Evolutionary conservation across 1,284 basidiomycete genomes (phyloP), one percentile per base, ranked within the genome.

Genomic region (Irpex sp.): DNA sequence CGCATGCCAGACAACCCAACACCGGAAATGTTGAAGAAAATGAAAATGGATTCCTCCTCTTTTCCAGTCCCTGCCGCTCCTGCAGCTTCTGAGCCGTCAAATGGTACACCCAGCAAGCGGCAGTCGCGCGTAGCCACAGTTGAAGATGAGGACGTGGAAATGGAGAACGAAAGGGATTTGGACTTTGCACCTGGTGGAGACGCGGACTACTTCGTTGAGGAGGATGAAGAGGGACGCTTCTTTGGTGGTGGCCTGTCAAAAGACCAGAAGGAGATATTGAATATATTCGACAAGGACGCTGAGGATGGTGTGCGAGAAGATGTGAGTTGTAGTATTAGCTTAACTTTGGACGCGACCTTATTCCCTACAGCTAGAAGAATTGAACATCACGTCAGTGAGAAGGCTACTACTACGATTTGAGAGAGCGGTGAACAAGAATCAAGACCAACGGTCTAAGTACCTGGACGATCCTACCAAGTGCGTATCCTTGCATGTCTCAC

Each of bases 171-270:
- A 15, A 77, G 75, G 59, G 78, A 81, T 17, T 68, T 66, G 1
- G 77, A 80, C 61, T 93, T 93, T 75, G 92, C 90, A 0, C 89
- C 92, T 4, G 90, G 91, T 6, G 89, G 88, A 33, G 93, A 95
- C 68, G 91, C 92, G 0, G 94, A 96, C 72, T 95, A 95, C 71
- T 95, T 92, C 70, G 85, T 74, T 0, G 95, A 95, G 69, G 94
- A 96, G 73, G 95, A 97, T 70, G 92, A 90, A 31, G 94, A 96
- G 68, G 95, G 95, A 0, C 82, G 95, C 11, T 97, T 97, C 79
- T 97, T 92, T 72, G 95, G 95, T 35, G 94, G 95, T 2, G 95
- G 95, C 0, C 78, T 97, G 63, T 96, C 94, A 2, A 83, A 82
- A 36, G 90, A 95, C 72, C 95, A 98, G 78, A 95, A 96, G 73